A percentile compares a stretch with the other conserved stretches of the same genome.
These are phyloP conservation scores for Durusdinium trenchii DNA, from an alignment of 73 alveolate genomes.

Conservation along the genomic window DNA sequence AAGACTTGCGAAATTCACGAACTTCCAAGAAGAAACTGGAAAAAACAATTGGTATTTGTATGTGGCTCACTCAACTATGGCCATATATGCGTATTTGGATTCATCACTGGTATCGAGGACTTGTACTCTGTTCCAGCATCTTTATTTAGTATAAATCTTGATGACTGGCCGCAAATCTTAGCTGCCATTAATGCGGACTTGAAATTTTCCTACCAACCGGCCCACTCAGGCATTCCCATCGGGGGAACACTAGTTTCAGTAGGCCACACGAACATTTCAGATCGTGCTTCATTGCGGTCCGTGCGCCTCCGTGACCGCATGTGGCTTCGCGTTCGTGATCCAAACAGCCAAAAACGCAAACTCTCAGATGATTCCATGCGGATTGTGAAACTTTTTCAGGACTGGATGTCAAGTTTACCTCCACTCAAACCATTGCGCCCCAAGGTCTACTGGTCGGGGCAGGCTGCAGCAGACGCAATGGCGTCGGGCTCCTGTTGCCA, in stretches of 20 bases:
- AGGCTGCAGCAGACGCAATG: constrained; percentile 3
- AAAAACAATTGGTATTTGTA: neutral
- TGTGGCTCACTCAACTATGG: neutral
- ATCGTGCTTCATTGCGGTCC: neutral
- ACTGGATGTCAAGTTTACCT: neutral
- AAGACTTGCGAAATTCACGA: neutral
- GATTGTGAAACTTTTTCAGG: neutral
- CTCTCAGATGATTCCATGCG: neutral
- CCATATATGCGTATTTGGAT: neutral
- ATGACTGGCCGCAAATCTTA: too few species aligned
- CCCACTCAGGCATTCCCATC: neutral
- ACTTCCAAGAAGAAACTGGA: neutral
- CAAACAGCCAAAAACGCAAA: neutral
- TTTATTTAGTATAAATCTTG: neutral
- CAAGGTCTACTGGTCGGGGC: neutral
- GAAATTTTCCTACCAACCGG: too few species aligned
- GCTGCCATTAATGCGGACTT: too few species aligned
- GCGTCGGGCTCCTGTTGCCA: neutral
- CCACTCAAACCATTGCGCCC: neutral
- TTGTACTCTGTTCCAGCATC: neutral
- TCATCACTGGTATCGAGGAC: neutral
- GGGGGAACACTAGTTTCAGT: neutral
- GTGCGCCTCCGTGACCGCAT: neutral
- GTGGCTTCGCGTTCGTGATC: neutral
- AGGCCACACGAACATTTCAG: neutral